Conservation (phyloP, 345 rosid genomes). For the Salix suchowensis region DNA sequence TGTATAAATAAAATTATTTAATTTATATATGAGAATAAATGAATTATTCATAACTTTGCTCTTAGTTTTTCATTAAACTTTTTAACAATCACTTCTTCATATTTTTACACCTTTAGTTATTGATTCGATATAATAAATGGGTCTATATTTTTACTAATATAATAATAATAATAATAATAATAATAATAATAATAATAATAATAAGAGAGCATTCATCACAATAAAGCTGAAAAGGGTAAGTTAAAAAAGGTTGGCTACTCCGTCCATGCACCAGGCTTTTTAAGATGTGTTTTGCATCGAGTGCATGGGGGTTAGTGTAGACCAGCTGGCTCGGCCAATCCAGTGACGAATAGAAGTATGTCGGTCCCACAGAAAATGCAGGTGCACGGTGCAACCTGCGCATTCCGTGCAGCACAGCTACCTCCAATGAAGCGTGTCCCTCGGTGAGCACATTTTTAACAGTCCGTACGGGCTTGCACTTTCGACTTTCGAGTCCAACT, state of each 20-base stretch:
- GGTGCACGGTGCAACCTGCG: conserved; percentile 24
- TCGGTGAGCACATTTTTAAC: conserved; percentile 11
- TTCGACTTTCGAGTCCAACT: no score
- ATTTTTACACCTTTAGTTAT: no score
- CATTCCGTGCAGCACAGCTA: conserved; percentile 9
- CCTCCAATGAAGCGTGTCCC: conserved; percentile 18
- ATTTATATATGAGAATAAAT: no score
- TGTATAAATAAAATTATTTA: no score
- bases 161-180: no score
- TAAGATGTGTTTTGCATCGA: background rate
- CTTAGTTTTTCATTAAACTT: no score
- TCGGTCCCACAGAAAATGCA: background rate
- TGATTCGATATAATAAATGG: no score
- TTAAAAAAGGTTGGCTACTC: no score
- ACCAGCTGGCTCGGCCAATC: conserved; percentile 6
- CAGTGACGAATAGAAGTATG: background rate
- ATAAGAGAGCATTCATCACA: background rate
- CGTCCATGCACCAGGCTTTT: background rate
- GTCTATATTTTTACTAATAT: no score
- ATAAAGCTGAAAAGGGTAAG: background rate
- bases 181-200: no score
- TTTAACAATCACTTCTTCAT: no score
- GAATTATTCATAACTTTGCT: no score
- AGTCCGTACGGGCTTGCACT: conserved; percentile 11
- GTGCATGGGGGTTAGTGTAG: background rate